phyloP scores from a whole-genome alignment of 805 yeast species.

The Priceomyces fermenticarens region DNA sequence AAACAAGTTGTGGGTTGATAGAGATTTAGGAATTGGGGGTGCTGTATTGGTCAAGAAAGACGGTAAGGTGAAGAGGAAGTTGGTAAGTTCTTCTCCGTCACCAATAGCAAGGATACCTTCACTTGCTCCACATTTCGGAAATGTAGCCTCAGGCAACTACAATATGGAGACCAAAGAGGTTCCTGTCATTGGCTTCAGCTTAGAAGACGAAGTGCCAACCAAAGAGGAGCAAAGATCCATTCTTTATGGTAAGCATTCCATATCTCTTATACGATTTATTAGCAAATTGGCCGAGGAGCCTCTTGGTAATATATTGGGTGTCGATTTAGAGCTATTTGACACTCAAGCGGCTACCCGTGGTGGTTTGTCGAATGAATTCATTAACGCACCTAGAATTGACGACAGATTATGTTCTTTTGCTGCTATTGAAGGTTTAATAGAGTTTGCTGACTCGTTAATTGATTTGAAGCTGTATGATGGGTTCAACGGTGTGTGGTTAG shows the following conservation, averaged over 20 bases:
- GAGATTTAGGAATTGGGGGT: conserved; percentile 86
- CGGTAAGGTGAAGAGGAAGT: conserved; percentile 36
- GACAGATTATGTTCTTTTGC: conserved; percentile 80
- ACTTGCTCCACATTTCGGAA: conserved; percentile 85
- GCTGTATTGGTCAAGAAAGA: conserved; percentile 51
- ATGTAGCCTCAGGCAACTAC: conserved; percentile 63
- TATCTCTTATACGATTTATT: conserved; percentile 64
- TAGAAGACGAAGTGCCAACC: conserved; percentile 38
- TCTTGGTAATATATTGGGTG: conserved; percentile 60
- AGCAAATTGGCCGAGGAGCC: conserved; percentile 57
- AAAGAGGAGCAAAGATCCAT: conserved; percentile 64
- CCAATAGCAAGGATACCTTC: conserved; percentile 82
- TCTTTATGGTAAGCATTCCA: conserved; percentile 63
- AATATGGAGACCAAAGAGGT: conserved; percentile 75
- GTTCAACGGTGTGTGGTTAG: conserved; percentile 29
- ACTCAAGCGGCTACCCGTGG: conserved; percentile 77
- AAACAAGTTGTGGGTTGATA: conserved; percentile 69
- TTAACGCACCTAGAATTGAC: conserved; percentile 81
- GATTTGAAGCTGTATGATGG: conserved; percentile 22
- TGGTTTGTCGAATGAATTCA: conserved; percentile 72
- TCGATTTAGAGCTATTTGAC: conserved; percentile 79
- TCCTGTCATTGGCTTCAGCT: conserved; percentile 68
- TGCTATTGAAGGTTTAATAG: conserved; percentile 58
- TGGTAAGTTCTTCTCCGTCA: conserved; percentile 58
- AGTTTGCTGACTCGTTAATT: conserved; percentile 9